These are phyloP conservation scores for Saccharomycopsis phalli DNA, from an alignment of 1,139 yeast species.

Conservation along the genomic window DNA sequence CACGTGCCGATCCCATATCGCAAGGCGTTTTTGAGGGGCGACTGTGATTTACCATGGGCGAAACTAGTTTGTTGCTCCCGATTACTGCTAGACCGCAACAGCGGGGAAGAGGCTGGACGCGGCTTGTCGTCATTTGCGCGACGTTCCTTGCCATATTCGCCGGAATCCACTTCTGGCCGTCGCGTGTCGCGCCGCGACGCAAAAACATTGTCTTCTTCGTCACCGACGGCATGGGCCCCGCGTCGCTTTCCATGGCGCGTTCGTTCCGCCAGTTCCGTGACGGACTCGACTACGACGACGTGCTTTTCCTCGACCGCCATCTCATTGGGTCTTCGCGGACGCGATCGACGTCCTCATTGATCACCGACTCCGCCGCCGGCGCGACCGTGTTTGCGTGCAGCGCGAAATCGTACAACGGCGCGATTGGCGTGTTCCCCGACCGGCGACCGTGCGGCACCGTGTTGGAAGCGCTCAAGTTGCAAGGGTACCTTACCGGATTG, in stretches of 20 bases:
- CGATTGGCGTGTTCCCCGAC: constrained; percentile 63
- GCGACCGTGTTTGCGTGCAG: constrained; percentile 87
- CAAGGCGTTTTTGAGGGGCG: too few species aligned
- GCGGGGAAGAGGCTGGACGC: not conserved
- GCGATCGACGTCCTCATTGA: constrained; percentile 56
- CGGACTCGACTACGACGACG: constrained; percentile 40
- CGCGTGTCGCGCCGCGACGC: constrained; percentile 23
- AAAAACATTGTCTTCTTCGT: constrained; percentile 77
- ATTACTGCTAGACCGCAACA: too few species aligned
- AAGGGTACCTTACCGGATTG: constrained; percentile 72
- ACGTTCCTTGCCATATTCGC: not conserved
- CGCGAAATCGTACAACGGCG: constrained; percentile 72
- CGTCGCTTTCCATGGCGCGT: constrained; percentile 67
- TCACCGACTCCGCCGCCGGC: constrained; percentile 92
- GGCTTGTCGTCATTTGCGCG: not conserved
- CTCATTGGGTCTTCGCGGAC: constrained; percentile 75
- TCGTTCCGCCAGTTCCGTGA: constrained; percentile 55
- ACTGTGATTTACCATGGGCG: too few species aligned
- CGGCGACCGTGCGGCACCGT: constrained; percentile 70
- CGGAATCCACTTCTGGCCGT: not conserved
- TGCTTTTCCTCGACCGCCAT: constrained; percentile 53
- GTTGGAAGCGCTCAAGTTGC: constrained; percentile 70
- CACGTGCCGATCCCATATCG: too few species aligned
- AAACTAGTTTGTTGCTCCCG: too few species aligned
- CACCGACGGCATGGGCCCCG: constrained; percentile 90